These are phyloP conservation scores for Apostasia shenzhenica DNA, from an alignment of 106 monocot genomes.

Conservation along the genomic window DNA sequence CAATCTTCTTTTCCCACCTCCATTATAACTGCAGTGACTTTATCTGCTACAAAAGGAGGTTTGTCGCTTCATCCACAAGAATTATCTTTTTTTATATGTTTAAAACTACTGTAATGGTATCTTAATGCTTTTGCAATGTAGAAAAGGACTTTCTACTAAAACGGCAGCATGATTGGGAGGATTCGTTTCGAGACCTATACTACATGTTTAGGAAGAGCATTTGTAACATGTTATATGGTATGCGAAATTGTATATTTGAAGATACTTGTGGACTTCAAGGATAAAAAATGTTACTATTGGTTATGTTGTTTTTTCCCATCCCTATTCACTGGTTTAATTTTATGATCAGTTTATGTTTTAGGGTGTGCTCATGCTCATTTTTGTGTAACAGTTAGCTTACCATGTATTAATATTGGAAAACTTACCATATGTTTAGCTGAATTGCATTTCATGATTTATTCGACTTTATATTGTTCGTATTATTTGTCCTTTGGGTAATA, in stretches of 20 bases:
- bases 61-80: constrained; percentile 1
- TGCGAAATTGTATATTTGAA: background rate
- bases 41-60: constrained; percentile 63
- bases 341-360: too few relatives aligned
- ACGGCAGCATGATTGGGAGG: constrained; percentile 82
- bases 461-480: too few relatives aligned
- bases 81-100: background rate
- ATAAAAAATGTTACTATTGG: too few relatives aligned
- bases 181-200: constrained; percentile 79
- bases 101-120: background rate
- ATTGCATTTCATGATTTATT: too few relatives aligned
- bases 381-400: too few relatives aligned
- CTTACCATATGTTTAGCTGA: too few relatives aligned
- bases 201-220: constrained; percentile 63
- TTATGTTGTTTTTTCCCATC: too few relatives aligned
- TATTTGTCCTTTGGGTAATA: too few relatives aligned
- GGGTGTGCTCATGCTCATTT: too few relatives aligned
- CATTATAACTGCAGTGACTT: constrained; percentile 52
- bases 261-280: background rate
- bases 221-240: constrained; percentile 89
- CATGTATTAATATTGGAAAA: too few relatives aligned
- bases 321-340: too few relatives aligned
- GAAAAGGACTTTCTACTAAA: constrained; percentile 54
- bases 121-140: constrained; percentile 14
- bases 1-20: constrained; percentile 69